These are phyloP conservation scores for Fagus crenata DNA, from an alignment of 306 rosid genomes.

Conservation along the genomic window DNA sequence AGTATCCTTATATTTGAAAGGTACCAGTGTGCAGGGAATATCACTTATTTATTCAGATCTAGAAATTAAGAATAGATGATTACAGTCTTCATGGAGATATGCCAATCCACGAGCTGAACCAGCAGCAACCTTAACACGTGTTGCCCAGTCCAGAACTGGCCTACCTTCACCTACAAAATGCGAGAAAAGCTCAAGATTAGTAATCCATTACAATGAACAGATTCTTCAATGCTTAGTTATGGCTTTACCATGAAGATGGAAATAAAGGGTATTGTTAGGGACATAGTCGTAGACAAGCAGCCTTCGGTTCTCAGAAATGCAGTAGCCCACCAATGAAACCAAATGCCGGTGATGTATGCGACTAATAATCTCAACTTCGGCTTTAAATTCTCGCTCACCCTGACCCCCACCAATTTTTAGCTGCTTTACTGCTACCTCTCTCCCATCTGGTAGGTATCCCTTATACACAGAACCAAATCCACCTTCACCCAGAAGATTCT, in stretches of 20 bases:
- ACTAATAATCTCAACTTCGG: constrained; percentile 87
- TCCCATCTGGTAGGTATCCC: constrained; percentile 82
- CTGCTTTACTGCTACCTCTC: constrained; percentile 83
- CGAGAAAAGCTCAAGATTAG: constrained; percentile 21
- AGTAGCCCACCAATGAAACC: constrained; percentile 89
- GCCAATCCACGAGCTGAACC: constrained; percentile 96
- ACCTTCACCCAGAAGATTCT: constrained; percentile 87
- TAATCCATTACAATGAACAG: constrained; percentile 22
- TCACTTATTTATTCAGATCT: background rate
- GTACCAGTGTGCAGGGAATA: background rate
- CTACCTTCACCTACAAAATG: constrained; percentile 50
- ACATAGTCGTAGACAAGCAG: constrained; percentile 90
- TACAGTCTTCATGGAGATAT: constrained; percentile 98
- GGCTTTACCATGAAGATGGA: constrained; percentile 84
- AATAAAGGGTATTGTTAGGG: constrained; percentile 70
- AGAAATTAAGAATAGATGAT: constrained; percentile 25
- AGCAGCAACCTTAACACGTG: constrained; percentile 76
- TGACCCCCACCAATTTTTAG: constrained; percentile 85
- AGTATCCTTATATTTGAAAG: background rate
- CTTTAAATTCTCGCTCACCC: constrained; percentile 87
- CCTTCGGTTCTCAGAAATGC: constrained; percentile 68
- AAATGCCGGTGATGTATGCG: constrained; percentile 95
- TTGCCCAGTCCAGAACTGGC: constrained; percentile 73
- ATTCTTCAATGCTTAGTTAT: constrained; percentile 17
- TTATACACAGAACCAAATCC: constrained; percentile 90